Evolutionary conservation across 306 rosid genomes (phyloP).

Genomic region (Prunus salicina): DNA sequence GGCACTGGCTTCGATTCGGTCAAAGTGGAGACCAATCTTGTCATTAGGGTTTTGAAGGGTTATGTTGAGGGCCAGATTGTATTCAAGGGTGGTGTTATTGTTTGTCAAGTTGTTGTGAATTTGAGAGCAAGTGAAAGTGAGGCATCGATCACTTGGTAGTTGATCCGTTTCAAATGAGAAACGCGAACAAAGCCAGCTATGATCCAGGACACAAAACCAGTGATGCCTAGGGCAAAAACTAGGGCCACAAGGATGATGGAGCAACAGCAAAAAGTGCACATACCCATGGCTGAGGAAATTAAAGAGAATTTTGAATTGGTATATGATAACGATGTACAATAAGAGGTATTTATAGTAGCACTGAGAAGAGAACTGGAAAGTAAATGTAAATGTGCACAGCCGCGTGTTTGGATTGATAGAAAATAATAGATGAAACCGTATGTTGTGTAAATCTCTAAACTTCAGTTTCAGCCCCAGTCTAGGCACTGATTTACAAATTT

Average conservation of each 20-base stretch:
- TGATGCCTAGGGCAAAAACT: background rate
- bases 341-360: background rate
- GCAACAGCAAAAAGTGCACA: background rate
- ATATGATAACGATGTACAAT: background rate
- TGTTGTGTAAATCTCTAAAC: background rate
- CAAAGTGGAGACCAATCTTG: background rate
- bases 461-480: too few species aligned
- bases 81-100: conserved; percentile 4
- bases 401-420: background rate
- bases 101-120: conserved; percentile 30
- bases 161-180: conserved; percentile 11
- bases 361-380: background rate
- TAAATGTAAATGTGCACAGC: background rate
- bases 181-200: background rate
- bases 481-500: too few species aligned
- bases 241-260: background rate
- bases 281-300: background rate
- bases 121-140: conserved; percentile 38
- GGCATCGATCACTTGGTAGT: conserved; percentile 32
- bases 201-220: background rate
- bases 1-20: background rate
- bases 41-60: background rate
- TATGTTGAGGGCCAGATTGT: background rate
- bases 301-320: too few species aligned
- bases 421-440: too few species aligned